Conservation (phyloP, 495 filamentous ascomycete species). For the Xylaria telfairii region DNA sequence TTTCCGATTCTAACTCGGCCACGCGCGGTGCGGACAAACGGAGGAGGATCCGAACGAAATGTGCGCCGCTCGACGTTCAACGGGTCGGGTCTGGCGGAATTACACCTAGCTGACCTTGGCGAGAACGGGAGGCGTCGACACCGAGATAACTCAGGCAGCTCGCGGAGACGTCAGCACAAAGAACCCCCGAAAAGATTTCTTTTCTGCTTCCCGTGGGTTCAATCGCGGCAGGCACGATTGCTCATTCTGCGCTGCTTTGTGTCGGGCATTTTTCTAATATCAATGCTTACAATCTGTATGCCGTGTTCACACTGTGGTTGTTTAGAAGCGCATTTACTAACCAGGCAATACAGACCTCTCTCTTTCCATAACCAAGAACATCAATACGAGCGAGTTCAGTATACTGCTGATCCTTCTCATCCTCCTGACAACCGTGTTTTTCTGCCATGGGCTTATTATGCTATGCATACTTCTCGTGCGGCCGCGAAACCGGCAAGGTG, state of each 20-base stretch:
- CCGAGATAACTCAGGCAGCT: constrained; percentile 30
- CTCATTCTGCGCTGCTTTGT: constrained; percentile 66
- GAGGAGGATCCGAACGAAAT: constrained; percentile 10
- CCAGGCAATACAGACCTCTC: constrained; percentile 63
- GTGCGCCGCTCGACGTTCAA: constrained; percentile 36
- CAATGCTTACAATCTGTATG: constrained; percentile 67
- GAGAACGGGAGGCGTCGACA: constrained; percentile 33
- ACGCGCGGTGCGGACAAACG: constrained; percentile 20
- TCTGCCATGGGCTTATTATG: constrained; percentile 76
- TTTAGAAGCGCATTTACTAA: neutral
- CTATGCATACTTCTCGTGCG: constrained; percentile 68
- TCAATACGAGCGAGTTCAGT: constrained; percentile 68
- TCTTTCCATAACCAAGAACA: constrained; percentile 65
- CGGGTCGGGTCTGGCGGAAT: constrained; percentile 45
- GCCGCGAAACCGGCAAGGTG: constrained; percentile 40
- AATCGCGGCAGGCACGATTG: constrained; percentile 55
- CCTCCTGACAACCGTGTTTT: constrained; percentile 73
- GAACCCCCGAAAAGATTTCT: constrained; percentile 50
- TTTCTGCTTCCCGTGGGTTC: constrained; percentile 60
- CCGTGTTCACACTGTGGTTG: constrained; percentile 15
- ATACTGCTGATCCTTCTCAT: constrained; percentile 79
- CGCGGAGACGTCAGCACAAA: constrained; percentile 26
- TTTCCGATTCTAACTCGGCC: constrained; percentile 28
- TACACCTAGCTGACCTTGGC: constrained; percentile 40
- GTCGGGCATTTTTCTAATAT: constrained; percentile 58